Evolutionary conservation across 352 stramenopile species (phyloP).

Genomic region (Phytophthora sp.): DNA sequence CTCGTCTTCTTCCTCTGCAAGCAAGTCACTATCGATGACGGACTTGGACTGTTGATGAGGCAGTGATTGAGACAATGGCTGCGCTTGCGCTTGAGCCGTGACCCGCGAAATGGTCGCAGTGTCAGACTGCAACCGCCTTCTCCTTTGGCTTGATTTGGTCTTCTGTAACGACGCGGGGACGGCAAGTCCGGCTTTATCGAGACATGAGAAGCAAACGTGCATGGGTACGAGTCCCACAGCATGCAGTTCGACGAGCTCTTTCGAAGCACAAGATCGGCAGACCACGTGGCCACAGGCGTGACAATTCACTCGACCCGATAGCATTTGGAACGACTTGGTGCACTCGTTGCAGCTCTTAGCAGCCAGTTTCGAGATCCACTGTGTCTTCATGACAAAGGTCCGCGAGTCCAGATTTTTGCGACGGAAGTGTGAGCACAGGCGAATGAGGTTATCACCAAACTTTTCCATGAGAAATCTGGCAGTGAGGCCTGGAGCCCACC

Average conservation of each 20-base stretch:
- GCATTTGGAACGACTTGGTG: constrained; percentile 38
- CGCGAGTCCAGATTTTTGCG: constrained; percentile 51
- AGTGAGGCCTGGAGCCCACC: constrained; percentile 41
- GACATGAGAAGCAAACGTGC: constrained; percentile 47
- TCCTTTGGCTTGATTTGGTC: constrained; percentile 7
- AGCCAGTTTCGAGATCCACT: constrained; percentile 46
- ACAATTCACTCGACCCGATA: constrained; percentile 53
- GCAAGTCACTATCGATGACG: constrained; percentile 27
- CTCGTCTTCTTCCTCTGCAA: constrained; percentile 35
- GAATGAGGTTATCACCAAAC: constrained; percentile 47
- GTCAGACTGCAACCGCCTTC: constrained; percentile 35
- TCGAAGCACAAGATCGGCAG: constrained; percentile 41
- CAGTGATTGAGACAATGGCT: constrained; percentile 22
- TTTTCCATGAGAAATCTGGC: constrained; percentile 48
- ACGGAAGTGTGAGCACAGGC: constrained; percentile 55
- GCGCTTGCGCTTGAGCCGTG: constrained; percentile 1
- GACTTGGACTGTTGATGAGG: constrained; percentile 23
- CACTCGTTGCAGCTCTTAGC: constrained; percentile 47
- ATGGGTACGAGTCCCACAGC: constrained; percentile 49
- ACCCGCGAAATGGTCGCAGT: constrained; percentile 7
- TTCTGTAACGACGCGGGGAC: constrained; percentile 20
- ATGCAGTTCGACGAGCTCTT: constrained; percentile 47
- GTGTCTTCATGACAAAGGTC: constrained; percentile 51
- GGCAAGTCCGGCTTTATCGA: constrained; percentile 34
- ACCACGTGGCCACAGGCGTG: constrained; percentile 47